Percentiles rank a stretch among this genome's conserved stretches.
These are phyloP conservation scores for Sporisorium graminicola DNA, from an alignment of 1,284 basidiomycete species.

Conservation along the genomic window DNA sequence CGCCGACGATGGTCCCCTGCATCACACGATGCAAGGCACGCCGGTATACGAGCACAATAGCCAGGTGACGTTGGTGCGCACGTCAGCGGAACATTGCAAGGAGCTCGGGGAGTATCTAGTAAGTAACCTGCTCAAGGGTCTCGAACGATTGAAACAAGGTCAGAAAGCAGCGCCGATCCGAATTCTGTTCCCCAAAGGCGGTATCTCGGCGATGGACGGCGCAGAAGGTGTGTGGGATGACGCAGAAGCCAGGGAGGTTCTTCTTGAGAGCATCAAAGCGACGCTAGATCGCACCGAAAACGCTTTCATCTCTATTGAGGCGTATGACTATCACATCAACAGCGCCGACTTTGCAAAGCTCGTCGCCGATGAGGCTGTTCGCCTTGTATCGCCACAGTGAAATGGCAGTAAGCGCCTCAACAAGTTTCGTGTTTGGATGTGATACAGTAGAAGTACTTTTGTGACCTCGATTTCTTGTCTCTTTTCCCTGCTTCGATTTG, in stretches of 20 bases:
- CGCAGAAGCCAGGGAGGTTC: constrained; percentile 16
- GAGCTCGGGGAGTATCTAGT: constrained; percentile 27
- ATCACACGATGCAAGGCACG: constrained; percentile 25
- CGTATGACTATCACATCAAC: constrained; percentile 35
- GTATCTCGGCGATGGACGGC: constrained; percentile 37
- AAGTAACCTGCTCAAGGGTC: constrained; percentile 12
- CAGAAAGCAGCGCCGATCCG: constrained; percentile 5
- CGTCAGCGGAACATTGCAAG: constrained; percentile 17
- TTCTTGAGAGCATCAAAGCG: constrained; percentile 11
- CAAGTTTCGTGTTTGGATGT: too few relatives aligned
- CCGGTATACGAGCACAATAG: constrained; percentile 41
- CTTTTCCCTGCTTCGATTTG: background rate
- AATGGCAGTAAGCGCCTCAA: background rate
- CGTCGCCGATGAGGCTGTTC: constrained; percentile 12
- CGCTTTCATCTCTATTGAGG: constrained; percentile 3
- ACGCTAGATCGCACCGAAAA: constrained; percentile 1
- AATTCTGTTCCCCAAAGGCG: constrained; percentile 23
- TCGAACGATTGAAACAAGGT: background rate
- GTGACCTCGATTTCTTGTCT: background rate
- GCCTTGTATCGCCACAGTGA: constrained; percentile 1
- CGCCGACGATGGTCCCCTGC: constrained; percentile 17
- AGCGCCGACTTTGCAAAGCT: constrained; percentile 28
- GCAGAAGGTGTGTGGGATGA: constrained; percentile 28
- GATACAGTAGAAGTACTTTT: background rate
- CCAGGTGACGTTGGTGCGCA: constrained; percentile 40